A percentile compares a stretch with the other conserved stretches of the same genome.
phyloP scores from a whole-genome alignment of 192 early-diverging fungal genomes.

The Coemansia sp. region DNA sequence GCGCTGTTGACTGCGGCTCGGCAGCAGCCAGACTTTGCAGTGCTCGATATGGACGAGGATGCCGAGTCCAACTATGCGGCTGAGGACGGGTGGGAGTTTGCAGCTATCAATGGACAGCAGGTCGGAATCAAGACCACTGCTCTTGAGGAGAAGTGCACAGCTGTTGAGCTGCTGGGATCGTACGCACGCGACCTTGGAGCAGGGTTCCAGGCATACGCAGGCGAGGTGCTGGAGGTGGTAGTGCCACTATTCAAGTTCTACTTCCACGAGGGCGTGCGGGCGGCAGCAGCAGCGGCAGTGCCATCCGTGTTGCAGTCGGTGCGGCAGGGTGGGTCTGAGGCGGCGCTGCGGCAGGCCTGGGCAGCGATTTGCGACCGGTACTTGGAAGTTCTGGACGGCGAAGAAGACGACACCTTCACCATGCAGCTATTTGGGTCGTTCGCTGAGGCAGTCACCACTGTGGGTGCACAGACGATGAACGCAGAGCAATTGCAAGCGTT shows the following conservation, averaged over 20 bases:
- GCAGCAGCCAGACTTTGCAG: constrained; percentile 90
- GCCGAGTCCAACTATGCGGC: constrained; percentile 86
- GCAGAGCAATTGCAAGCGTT: constrained; percentile 71
- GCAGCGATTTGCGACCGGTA: constrained; percentile 72
- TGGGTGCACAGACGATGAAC: constrained; percentile 50
- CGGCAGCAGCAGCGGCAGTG: constrained; percentile 82
- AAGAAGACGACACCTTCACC: constrained; percentile 81
- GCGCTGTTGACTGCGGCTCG: constrained; percentile 84
- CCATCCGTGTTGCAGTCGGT: constrained; percentile 74
- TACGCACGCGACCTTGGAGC: constrained; percentile 92
- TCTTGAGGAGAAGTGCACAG: constrained; percentile 97
- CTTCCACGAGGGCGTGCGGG: constrained; percentile 95
- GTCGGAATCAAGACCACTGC: constrained; percentile 94
- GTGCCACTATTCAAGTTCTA: constrained; percentile 93
- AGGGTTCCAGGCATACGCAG: constrained; percentile 85
- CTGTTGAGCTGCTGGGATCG: constrained; percentile 96
- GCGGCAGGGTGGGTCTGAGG: constrained; percentile 46
- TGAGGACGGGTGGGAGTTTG: constrained; percentile 99
- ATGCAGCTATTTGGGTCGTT: constrained; percentile 79
- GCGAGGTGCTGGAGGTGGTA: constrained; percentile 79
- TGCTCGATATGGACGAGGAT: constrained; percentile 81
- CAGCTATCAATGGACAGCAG: constrained; percentile 87
- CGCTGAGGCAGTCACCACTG: constrained; percentile 61
- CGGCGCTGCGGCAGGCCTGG: constrained; percentile 64
- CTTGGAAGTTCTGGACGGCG: constrained; percentile 73